Conservation (phyloP, 805 yeast species). For the Zygoascus flipseniorum region DNA sequence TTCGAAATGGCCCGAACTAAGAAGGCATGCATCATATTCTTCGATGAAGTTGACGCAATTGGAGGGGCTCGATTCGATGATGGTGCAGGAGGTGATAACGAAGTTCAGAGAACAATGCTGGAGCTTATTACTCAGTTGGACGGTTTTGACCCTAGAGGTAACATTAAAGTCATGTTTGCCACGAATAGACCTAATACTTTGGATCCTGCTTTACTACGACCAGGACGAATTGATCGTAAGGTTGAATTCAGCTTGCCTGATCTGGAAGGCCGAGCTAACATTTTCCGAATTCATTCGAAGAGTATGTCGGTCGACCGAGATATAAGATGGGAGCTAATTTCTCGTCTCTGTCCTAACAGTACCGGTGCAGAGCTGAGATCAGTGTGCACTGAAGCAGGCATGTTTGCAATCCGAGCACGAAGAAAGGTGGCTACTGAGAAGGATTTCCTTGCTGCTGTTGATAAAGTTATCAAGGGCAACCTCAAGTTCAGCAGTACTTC, state of each 20-base stretch:
- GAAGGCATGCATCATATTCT: slow-evolving; percentile 95
- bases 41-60: slow-evolving; percentile 97
- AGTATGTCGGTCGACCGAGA: slow-evolving; percentile 97
- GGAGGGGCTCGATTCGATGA: slow-evolving; percentile 99
- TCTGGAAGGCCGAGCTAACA: slow-evolving; percentile 95
- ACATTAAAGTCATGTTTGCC: slow-evolving; percentile 98
- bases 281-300: slow-evolving; percentile 93
- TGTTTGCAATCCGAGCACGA: slow-evolving; percentile 98
- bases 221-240: slow-evolving; percentile 98
- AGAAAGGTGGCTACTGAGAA: slow-evolving; percentile 97
- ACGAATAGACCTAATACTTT: slow-evolving; percentile 96
- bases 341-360: slow-evolving; percentile 94
- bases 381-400: slow-evolving; percentile 98
- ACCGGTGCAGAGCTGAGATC: slow-evolving; percentile 99
- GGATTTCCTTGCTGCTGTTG: slow-evolving; percentile 96
- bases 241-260: slow-evolving; percentile 97
- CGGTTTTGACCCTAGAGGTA: slow-evolving; percentile 98
- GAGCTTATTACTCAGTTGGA: slow-evolving; percentile 96
- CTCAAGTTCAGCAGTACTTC: slow-evolving; percentile 95
- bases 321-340: slow-evolving; percentile 96
- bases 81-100: slow-evolving; percentile 99
- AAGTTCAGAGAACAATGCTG: slow-evolving; percentile 98
- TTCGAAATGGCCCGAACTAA: slow-evolving; percentile 99
- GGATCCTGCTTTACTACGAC: slow-evolving; percentile 95
- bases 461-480: slow-evolving; percentile 97